These are phyloP conservation scores for Citrus cavaleriei DNA, from an alignment of 345 rosid genomes.

Conservation along the genomic window DNA sequence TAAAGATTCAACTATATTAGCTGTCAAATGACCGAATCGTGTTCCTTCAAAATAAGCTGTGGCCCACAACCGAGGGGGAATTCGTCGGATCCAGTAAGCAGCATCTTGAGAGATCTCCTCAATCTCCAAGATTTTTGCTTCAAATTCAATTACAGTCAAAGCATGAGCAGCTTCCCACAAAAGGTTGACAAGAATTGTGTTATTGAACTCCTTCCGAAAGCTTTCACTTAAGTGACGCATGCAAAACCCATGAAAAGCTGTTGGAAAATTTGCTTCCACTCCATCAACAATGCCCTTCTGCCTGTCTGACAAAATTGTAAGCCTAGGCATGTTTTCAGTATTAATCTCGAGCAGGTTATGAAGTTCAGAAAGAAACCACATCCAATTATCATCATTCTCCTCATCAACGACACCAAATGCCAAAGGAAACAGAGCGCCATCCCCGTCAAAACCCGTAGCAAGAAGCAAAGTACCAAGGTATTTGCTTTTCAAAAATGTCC, in stretches of 20 bases:
- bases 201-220: conserved; percentile 92
- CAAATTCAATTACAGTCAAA: conserved; percentile 81
- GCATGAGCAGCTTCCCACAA: conserved; percentile 98
- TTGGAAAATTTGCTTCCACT: conserved; percentile 90
- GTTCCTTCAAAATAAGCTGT: conserved; percentile 95
- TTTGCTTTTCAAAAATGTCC: conserved; percentile 83
- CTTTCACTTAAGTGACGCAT: conserved; percentile 94
- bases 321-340: conserved; percentile 95
- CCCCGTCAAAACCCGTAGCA: conserved; percentile 96
- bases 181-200: conserved; percentile 82
- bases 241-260: conserved; percentile 96
- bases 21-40: conserved; percentile 85
- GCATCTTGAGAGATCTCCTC: conserved; percentile 96
- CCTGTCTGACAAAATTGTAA: conserved; percentile 90
- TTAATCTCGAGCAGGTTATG: conserved; percentile 89
- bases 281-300: conserved; percentile 88
- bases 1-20: conserved; percentile 77
- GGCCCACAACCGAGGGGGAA: conserved; percentile 96
- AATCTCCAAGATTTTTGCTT: conserved; percentile 82
- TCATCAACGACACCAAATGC: conserved; percentile 97
- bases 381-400: conserved; percentile 96
- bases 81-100: conserved; percentile 84
- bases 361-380: conserved; percentile 98
- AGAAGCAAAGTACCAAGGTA: conserved; percentile 93
- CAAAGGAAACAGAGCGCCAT: conserved; percentile 86